Evolutionary conservation across 768 basidiomycete genomes (phyloP).

Genomic region (Fomitopsis serialis): DNA sequence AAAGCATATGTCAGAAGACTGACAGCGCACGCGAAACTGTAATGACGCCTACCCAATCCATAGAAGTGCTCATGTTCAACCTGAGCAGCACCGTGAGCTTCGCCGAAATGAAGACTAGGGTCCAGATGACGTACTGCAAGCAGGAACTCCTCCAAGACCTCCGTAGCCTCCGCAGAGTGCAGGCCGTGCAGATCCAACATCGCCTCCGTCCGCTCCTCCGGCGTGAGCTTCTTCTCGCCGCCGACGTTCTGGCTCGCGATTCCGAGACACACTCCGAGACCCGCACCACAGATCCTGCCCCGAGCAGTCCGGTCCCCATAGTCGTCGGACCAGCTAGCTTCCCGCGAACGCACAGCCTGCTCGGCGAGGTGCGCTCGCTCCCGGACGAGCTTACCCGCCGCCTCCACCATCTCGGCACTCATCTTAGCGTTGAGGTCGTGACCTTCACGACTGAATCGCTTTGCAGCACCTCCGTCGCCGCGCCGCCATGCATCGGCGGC

Average conservation of each 20-base stretch:
- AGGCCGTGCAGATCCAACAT: constrained; percentile 90
- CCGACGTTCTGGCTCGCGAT: constrained; percentile 53
- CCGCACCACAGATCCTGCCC: constrained; percentile 74
- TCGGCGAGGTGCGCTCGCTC: constrained; percentile 76
- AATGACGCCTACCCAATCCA: constrained; percentile 60
- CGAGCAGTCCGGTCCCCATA: constrained; percentile 67
- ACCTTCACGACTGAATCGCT: constrained; percentile 90
- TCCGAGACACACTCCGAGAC: constrained; percentile 85
- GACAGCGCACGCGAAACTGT: neutral
- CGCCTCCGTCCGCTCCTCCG: constrained; percentile 88
- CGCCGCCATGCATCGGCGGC: constrained; percentile 96
- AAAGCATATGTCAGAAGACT: neutral
- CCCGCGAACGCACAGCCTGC: constrained; percentile 66
- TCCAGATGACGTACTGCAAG: constrained; percentile 67
- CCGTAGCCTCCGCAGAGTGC: constrained; percentile 89
- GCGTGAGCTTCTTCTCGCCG: constrained; percentile 52
- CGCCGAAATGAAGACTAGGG: neutral
- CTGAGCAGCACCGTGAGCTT: constrained; percentile 29
- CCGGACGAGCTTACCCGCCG: constrained; percentile 78
- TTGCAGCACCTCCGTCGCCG: constrained; percentile 93
- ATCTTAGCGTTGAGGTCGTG: constrained; percentile 92
- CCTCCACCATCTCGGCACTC: constrained; percentile 77
- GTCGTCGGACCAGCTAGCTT: constrained; percentile 79
- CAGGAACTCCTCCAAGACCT: constrained; percentile 86
- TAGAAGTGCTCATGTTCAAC: constrained; percentile 85